Conservation (phyloP, 805 yeast genomes). For the Kurtzmaniella cleridarum region DNA sequence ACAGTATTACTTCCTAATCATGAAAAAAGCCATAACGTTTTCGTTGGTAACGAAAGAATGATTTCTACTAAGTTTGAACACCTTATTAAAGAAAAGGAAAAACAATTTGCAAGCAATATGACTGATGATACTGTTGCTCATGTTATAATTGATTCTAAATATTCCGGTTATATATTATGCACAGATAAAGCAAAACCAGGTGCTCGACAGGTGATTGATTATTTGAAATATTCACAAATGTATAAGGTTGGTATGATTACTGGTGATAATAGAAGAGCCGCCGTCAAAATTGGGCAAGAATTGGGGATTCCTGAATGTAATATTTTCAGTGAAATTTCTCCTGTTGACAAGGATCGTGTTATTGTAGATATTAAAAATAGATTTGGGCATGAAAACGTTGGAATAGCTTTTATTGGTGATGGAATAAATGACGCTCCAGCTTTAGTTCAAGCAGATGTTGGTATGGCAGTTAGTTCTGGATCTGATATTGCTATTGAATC, state of each 20-base stretch:
- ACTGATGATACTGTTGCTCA: constrained; percentile 44
- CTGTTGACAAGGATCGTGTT: constrained; percentile 68
- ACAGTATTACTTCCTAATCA: constrained; percentile 23
- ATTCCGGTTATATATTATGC: constrained; percentile 62
- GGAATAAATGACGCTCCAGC: constrained; percentile 99
- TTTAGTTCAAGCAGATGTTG: constrained; percentile 78
- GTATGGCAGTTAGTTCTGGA: constrained; percentile 88
- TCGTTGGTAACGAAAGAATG: constrained; percentile 50
- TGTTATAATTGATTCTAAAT: constrained; percentile 52
- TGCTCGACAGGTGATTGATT: constrained; percentile 53
- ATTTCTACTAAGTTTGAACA: constrained; percentile 9
- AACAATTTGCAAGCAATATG: constrained; percentile 16
- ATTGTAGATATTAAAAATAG: constrained; percentile 52
- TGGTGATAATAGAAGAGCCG: constrained; percentile 72
- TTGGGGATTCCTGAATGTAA: constrained; percentile 62
- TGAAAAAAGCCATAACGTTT: constrained; percentile 23
- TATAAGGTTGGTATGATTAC: constrained; percentile 79
- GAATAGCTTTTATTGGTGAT: constrained; percentile 90
- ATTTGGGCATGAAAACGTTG: constrained; percentile 28
- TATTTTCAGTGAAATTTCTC: constrained; percentile 72
- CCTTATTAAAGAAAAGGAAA: constrained; percentile 9
- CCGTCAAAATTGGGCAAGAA: constrained; percentile 55
- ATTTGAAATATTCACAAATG: constrained; percentile 44
- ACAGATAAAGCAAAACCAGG: constrained; percentile 65
- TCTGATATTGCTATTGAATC: constrained; percentile 96